Conservation (phyloP, 352 stramenopile genomes). For the Aphanomyces stellatus region DNA sequence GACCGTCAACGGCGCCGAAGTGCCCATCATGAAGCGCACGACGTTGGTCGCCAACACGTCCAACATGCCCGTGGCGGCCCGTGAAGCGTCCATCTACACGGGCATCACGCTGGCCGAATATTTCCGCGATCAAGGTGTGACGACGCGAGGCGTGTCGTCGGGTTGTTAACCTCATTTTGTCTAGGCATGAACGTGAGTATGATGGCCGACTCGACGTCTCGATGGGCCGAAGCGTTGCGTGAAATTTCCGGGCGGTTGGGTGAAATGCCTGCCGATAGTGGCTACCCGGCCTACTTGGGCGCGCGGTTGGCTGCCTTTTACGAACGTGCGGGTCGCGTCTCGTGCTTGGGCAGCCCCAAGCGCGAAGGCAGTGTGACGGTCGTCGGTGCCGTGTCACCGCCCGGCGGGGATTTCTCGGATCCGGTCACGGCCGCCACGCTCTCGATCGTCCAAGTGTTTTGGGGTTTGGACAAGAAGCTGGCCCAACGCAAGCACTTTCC, state of each 20-base stretch:
- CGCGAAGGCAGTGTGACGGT: conserved; percentile 98
- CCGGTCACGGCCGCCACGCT: conserved; percentile 98
- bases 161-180: neutral
- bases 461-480: conserved; percentile 99
- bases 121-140: conserved; percentile 94
- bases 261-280: conserved; percentile 99
- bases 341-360: conserved; percentile 95
- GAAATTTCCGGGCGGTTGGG: conserved; percentile 99
- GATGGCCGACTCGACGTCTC: conserved; percentile 99
- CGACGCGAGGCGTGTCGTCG: neutral
- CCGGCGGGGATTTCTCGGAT: conserved; percentile 99
- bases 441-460: conserved; percentile 99
- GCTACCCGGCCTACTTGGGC: conserved; percentile 96
- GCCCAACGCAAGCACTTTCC: conserved; percentile 99
- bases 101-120: conserved; percentile 98
- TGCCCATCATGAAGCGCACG: conserved; percentile 99
- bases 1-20: conserved; percentile 94
- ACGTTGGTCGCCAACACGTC: conserved; percentile 99
- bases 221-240: conserved; percentile 99
- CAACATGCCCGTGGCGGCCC: conserved; percentile 99
- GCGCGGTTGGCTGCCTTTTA: conserved; percentile 99
- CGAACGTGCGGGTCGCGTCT: conserved; percentile 96
- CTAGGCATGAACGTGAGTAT: conserved; percentile 99
- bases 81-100: conserved; percentile 99
- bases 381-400: conserved; percentile 97